A percentile compares a stretch with the other conserved stretches of the same genome.
These are phyloP conservation scores for Canavalia ensiformis DNA, from an alignment of 306 rosid species.

Conservation along the genomic window DNA sequence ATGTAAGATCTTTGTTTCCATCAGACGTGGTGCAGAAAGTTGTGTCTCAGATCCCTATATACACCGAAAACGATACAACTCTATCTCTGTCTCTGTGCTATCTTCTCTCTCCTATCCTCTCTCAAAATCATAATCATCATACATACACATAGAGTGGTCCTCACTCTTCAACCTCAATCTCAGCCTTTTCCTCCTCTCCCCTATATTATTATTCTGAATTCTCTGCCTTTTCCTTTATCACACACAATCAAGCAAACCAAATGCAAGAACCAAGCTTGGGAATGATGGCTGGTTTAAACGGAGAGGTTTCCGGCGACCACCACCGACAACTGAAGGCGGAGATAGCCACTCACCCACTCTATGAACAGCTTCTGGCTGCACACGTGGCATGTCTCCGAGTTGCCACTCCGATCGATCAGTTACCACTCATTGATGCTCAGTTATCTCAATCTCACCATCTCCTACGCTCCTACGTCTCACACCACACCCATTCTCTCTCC, in stretches of 20 bases:
- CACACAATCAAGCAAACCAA: not conserved
- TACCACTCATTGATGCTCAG: slow-evolving; percentile 93
- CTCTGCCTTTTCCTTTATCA: not conserved
- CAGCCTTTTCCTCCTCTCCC: not conserved
- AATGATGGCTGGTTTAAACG: slow-evolving; percentile 63
- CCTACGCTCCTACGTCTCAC: slow-evolving; percentile 78
- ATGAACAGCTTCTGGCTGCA: slow-evolving; percentile 84
- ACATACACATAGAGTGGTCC: slow-evolving; percentile 56
- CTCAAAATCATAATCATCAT: not conserved
- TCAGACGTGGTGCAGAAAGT: slow-evolving; percentile 75
- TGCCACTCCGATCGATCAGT: slow-evolving; percentile 96
- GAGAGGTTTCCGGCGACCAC: slow-evolving; percentile 57
- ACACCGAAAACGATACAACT: slow-evolving; percentile 50
- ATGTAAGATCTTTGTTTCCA: slow-evolving; percentile 71
- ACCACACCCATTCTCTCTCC: slow-evolving; percentile 67
- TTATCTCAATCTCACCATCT: slow-evolving; percentile 85
- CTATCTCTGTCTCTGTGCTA: not conserved
- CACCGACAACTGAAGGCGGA: slow-evolving; percentile 77
- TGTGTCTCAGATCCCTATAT: slow-evolving; percentile 84
- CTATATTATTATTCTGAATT: slow-evolving; percentile 19
- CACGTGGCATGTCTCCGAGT: slow-evolving; percentile 93
- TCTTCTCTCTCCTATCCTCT: not conserved
- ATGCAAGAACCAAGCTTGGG: slow-evolving; percentile 89
- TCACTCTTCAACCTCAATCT: slow-evolving; percentile 36
- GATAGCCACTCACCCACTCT: slow-evolving; percentile 88